Percentiles rank a stretch among this genome's conserved stretches.
phyloP scores from a whole-genome alignment of 345 rosid genomes.

The Salix udensis region DNA sequence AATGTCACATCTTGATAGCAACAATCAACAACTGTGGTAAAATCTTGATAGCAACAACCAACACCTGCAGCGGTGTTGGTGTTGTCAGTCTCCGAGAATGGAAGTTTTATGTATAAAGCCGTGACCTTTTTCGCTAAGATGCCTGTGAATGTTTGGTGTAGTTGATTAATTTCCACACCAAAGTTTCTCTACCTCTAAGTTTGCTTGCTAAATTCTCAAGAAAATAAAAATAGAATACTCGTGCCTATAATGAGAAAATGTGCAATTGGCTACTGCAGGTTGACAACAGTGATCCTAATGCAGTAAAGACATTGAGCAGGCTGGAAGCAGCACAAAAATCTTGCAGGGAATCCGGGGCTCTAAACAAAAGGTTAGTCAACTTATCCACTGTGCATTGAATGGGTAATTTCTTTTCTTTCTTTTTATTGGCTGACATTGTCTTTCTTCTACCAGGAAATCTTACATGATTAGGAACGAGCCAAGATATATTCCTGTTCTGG shows the following conservation, averaged over 20 bases:
- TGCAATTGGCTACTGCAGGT: conserved; percentile 39
- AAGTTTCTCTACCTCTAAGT: not conserved
- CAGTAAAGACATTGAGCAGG: conserved; percentile 49
- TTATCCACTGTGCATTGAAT: not conserved
- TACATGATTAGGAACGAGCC: conserved; percentile 30
- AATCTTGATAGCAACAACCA: not conserved
- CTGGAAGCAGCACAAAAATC: conserved; percentile 59
- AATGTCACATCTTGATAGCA: not conserved
- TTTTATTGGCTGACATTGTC: not conserved
- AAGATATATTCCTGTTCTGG: conserved; percentile 26
- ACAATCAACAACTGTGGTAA: not conserved
- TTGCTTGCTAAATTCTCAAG: not conserved
- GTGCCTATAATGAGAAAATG: not conserved
- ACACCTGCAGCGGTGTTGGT: not conserved
- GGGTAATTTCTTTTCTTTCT: not conserved
- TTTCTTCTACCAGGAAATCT: conserved; percentile 46
- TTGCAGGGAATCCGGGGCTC: conserved; percentile 58
- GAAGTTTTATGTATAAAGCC: not conserved
- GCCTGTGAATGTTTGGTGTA: not conserved
- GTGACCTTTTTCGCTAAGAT: not conserved
- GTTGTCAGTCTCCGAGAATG: not conserved
- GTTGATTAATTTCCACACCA: not conserved
- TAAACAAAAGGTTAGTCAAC: conserved; percentile 49
- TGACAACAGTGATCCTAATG: conserved; percentile 68
- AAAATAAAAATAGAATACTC: no score